These are phyloP conservation scores for Trichoderma afroharzianum DNA, from an alignment of 2,329 filamentous ascomycete species.

Conservation along the genomic window DNA sequence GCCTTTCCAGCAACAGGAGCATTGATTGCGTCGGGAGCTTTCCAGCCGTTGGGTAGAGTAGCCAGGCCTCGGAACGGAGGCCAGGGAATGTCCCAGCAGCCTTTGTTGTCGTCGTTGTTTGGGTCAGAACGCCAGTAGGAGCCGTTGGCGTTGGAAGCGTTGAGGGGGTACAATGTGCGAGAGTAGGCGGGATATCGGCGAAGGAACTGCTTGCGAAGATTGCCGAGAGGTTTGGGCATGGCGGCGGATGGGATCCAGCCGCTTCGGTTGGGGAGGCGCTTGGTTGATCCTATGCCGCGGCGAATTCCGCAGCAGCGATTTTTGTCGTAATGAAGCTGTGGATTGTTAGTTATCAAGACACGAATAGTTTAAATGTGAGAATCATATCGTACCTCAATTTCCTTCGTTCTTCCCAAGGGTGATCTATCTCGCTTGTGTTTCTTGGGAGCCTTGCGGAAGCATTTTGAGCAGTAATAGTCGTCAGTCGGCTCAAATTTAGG, in stretches of 20 bases:
- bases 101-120: constrained; percentile 29
- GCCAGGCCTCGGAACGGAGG: constrained; percentile 24
- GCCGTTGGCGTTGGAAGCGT: constrained; percentile 17
- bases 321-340: constrained; percentile 23
- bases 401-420: constrained; percentile 15
- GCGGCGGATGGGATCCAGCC: constrained; percentile 29
- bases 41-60: constrained; percentile 25
- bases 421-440: constrained; percentile 22
- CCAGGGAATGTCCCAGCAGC: constrained; percentile 28
- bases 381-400: constrained; percentile 22
- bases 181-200: constrained; percentile 26
- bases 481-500: constrained; percentile 26
- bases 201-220: constrained; percentile 26
- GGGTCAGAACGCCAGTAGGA: constrained; percentile 31
- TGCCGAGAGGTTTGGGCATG: constrained; percentile 20
- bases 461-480: constrained; percentile 33
- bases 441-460: constrained; percentile 30
- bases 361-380: not conserved
- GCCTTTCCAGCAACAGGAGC: not conserved
- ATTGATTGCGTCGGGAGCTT: constrained; percentile 18
- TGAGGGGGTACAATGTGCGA: constrained; percentile 30
- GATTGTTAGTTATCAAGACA: not conserved
- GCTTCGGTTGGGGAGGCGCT: constrained; percentile 31
- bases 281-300: constrained; percentile 21
- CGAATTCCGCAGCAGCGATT: constrained; percentile 28